Evolutionary conservation across 371 early-diverging fungal genomes (phyloP).

Genomic region (Syncephalastrum contaminatum): DNA sequence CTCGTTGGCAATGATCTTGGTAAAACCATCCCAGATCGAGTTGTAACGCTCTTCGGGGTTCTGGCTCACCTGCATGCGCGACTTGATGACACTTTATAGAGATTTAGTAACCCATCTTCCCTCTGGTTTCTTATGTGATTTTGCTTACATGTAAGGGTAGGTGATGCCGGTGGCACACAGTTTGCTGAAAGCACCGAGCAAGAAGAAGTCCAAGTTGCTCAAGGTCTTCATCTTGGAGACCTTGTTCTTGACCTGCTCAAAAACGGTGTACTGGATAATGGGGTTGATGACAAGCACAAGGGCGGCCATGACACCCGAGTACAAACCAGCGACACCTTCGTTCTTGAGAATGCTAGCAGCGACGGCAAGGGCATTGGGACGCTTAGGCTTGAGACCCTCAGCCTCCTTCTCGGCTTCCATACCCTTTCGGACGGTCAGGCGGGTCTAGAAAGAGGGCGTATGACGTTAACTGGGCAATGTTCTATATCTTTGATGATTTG

Average conservation of each 20-base stretch:
- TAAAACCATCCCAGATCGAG: slow-evolving; percentile 85
- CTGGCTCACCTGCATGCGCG: slow-evolving; percentile 95
- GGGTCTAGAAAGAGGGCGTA: slow-evolving; percentile 46
- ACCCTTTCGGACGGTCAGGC: slow-evolving; percentile 64
- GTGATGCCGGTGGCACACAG: slow-evolving; percentile 92
- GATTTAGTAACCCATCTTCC: neutral
- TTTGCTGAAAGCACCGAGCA: slow-evolving; percentile 93
- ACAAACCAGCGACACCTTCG: slow-evolving; percentile 85
- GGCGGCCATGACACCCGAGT: slow-evolving; percentile 89
- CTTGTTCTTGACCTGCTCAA: slow-evolving; percentile 87
- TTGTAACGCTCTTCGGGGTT: slow-evolving; percentile 73
- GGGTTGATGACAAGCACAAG: slow-evolving; percentile 97
- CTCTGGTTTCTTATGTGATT: neutral
- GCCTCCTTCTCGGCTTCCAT: slow-evolving; percentile 34
- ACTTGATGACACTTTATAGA: slow-evolving; percentile 77
- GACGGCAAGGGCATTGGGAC: slow-evolving; percentile 47
- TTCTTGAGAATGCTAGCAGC: slow-evolving; percentile 75
- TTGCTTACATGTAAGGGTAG: slow-evolving; percentile 91
- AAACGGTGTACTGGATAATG: slow-evolving; percentile 96
- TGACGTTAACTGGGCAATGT: neutral
- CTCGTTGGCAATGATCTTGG: slow-evolving; percentile 85
- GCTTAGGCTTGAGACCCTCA: slow-evolving; percentile 19
- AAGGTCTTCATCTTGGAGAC: slow-evolving; percentile 57
- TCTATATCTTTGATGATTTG: neutral
- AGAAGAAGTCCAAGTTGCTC: slow-evolving; percentile 87